Base-by-base conservation (phyloP, 352 stramenopile genomes). In the Phytophthora pisi region DNA sequence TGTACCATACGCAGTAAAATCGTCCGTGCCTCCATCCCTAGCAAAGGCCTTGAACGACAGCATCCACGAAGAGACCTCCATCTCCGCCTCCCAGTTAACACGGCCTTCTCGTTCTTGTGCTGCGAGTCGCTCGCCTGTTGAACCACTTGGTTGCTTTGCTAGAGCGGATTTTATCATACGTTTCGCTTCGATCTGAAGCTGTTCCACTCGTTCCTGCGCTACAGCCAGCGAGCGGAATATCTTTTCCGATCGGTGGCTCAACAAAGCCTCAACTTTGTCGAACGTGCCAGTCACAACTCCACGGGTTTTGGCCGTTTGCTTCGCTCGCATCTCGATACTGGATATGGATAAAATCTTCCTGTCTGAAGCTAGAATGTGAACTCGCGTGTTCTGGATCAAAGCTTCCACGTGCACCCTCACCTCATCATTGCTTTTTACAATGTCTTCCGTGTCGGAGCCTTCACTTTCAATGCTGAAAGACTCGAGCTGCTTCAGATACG, bases 41-140 rank as follows among this genome's bases (percentile, higher is more conserved):
- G 64, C 42, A 10, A 64, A 53, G 6, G 51, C 65, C 13, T 64
- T 68, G 30, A 77, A 70, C 5, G 54, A 47, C 57, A 77, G 15
- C 55, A 64, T 64, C 69, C 69, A 77, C 24, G 60, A 60, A 8
- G 59, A 54, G 24, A 70, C 43, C 30, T 70, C 51, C 15, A 77
- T 28, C 31, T 74, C 64, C 2, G 61, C 47, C 51, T 74, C 55
- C 69, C 69, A 76, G 49, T 51, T n/a, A 23, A 73, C 60, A 0
- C 13, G 53, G 1, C 5, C n/a, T 23, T 31, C 20, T 59, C 34
- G 54, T 5, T 59, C 42, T 49, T 57, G 63, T 11, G 20, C 4
- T 42, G 20, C 24, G 4, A 54, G 16, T 24, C 26, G 46, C 31
- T 45, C 49, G n/a, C 11, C 23, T 13, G 10, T 15, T 43, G 51